Evolutionary conservation across 805 yeast genomes (phyloP).

Genomic region (Saturnispora silvae): DNA sequence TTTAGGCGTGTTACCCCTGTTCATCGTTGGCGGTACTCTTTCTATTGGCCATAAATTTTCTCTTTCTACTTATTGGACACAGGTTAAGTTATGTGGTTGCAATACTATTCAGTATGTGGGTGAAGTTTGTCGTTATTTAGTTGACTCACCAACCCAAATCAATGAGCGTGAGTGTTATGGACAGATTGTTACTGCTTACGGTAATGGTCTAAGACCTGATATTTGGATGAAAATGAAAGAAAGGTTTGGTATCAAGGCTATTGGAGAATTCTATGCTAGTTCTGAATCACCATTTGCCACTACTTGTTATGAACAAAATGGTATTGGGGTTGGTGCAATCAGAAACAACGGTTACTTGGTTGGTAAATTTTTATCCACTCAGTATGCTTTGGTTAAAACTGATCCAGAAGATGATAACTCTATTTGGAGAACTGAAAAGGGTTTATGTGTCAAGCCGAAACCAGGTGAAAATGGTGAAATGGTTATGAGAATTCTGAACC

Average conservation of each 20-base stretch:
- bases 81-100: slow-evolving; percentile 58
- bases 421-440: slow-evolving; percentile 60
- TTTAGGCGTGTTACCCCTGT: slow-evolving; percentile 62
- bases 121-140: slow-evolving; percentile 80
- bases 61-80: slow-evolving; percentile 81
- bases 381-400: slow-evolving; percentile 56
- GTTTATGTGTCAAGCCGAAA: slow-evolving; percentile 46
- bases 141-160: slow-evolving; percentile 30
- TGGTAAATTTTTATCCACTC: slow-evolving; percentile 41
- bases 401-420: slow-evolving; percentile 70
- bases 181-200: slow-evolving; percentile 59
- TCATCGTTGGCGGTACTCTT: slow-evolving; percentile 57
- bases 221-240: slow-evolving; percentile 76
- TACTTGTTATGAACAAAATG: slow-evolving; percentile 54
- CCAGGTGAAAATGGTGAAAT: slow-evolving; percentile 77
- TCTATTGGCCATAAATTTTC: slow-evolving; percentile 77
- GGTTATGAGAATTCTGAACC: slow-evolving; percentile 59
- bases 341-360: slow-evolving; percentile 71
- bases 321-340: slow-evolving; percentile 75
- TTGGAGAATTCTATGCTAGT: slow-evolving; percentile 90
- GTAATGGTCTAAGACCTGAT: slow-evolving; percentile 84
- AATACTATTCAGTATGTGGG: slow-evolving; percentile 91
- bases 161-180: slow-evolving; percentile 20
- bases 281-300: slow-evolving; percentile 89
- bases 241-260: slow-evolving; percentile 60